phyloP scores from a whole-genome alignment of 108 stramenopile genomes.

The Ochromonas danica region DNA sequence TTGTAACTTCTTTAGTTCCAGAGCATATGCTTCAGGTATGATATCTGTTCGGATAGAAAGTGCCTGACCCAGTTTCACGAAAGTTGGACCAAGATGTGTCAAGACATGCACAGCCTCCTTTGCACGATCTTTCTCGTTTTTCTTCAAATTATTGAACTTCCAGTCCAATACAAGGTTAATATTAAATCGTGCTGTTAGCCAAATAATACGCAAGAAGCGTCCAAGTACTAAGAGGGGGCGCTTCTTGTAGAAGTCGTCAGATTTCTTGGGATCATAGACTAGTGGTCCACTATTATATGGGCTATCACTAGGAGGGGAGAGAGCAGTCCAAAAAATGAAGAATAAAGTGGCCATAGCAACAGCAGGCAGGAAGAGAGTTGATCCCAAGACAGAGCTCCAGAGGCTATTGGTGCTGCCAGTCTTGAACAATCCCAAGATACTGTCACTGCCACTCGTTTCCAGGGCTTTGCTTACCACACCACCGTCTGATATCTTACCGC shows the following conservation, averaged over 20 bases:
- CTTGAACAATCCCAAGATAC: too few relatives aligned
- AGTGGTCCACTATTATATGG: neutral
- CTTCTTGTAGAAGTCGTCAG: neutral
- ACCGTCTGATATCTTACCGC: too few relatives aligned
- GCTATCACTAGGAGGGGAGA: neutral
- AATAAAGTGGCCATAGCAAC: too few relatives aligned
- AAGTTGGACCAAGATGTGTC: slow-evolving; percentile 75
- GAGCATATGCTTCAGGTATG: slow-evolving; percentile 70
- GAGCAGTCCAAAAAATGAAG: too few relatives aligned
- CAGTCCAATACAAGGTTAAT: slow-evolving; percentile 71
- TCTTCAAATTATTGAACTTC: slow-evolving; percentile 58
- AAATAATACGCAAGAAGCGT: neutral
- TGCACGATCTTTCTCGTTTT: slow-evolving; percentile 69
- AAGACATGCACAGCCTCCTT: slow-evolving; percentile 62
- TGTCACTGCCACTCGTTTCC: too few relatives aligned
- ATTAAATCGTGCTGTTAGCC: slow-evolving; percentile 49
- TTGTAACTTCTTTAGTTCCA: slow-evolving; percentile 73
- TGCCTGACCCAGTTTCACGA: slow-evolving; percentile 77
- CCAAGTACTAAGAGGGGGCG: neutral
- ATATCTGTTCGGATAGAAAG: slow-evolving; percentile 77
- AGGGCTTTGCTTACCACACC: too few relatives aligned
- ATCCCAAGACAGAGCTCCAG: too few relatives aligned
- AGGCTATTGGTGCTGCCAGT: too few relatives aligned
- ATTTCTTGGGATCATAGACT: neutral
- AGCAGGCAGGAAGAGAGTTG: too few relatives aligned